These are phyloP conservation scores for Cenchrus americanus DNA, from an alignment of 176 grass and related monocot genomes.

Conservation along the genomic window DNA sequence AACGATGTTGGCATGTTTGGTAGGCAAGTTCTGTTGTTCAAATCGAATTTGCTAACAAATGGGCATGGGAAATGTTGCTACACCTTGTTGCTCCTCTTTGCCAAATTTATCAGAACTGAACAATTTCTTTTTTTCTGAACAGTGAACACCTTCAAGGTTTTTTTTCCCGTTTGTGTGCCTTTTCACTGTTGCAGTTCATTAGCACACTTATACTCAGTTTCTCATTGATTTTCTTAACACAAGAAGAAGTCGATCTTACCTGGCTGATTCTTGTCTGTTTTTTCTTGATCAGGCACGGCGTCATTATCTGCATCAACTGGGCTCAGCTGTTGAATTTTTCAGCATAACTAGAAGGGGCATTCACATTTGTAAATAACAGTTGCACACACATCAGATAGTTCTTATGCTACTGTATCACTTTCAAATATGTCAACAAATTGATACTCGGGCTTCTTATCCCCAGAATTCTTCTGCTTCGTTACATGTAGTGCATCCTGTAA, in stretches of 20 bases:
- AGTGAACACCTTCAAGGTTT: no score
- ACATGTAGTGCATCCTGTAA: background rate
- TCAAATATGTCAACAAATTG: background rate
- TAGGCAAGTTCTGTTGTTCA: background rate
- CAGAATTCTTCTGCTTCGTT: background rate
- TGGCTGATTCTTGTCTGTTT: slow-evolving; percentile 15
- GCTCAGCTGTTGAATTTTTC: slow-evolving; percentile 5
- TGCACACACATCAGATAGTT: background rate
- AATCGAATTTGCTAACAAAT: slow-evolving; percentile 12
- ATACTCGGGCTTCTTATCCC: background rate
- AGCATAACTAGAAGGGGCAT: background rate
- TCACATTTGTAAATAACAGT: slow-evolving; percentile 5
- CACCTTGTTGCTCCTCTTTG: background rate
- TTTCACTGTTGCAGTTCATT: background rate
- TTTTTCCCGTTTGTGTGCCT: no score
- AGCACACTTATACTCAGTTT: background rate
- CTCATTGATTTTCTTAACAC: background rate
- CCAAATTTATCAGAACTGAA: background rate
- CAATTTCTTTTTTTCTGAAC: no score
- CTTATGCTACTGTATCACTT: background rate
- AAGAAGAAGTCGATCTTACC: background rate
- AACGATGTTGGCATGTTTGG: background rate
- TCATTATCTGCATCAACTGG: background rate
- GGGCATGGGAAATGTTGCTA: background rate
- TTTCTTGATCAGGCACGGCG: slow-evolving; percentile 1